Percentiles rank a stretch among this genome's conserved stretches.
Conservation (phyloP, 805 yeast species). For the Wickerhamomyces sydowiorum region DNA sequence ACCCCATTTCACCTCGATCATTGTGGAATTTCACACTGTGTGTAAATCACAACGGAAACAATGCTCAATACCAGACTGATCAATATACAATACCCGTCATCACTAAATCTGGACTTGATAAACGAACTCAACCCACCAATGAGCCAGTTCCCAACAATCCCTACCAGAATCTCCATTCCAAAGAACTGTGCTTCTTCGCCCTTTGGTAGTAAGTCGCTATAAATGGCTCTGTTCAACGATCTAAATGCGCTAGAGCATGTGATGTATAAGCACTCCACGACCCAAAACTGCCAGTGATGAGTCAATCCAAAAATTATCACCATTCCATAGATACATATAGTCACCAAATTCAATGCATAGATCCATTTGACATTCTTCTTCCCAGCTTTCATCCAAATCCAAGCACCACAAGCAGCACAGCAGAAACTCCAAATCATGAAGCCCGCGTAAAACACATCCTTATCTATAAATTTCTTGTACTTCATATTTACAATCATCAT, state of each 20-base stretch:
- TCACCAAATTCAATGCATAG: not conserved
- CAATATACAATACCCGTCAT: no score
- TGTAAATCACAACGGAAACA: no score
- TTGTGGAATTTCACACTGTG: no score
- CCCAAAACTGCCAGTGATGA: constrained; percentile 34
- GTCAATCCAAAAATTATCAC: not conserved
- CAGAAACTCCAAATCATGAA: not conserved
- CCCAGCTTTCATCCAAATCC: not conserved
- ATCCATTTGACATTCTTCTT: not conserved
- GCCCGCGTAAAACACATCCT: not conserved
- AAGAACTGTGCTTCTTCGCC: constrained; percentile 39
- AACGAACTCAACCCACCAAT: constrained; percentile 31
- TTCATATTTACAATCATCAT: not conserved
- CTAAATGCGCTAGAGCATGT: constrained; percentile 31
- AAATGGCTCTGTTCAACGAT: constrained; percentile 30
- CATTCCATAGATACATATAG: not conserved
- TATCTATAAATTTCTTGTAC: not conserved
- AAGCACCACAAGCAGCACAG: not conserved
- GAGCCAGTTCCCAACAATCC: constrained; percentile 38
- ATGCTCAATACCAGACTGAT: no score
- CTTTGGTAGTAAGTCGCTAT: constrained; percentile 32
- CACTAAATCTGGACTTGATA: no score
- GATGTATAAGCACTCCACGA: constrained; percentile 31
- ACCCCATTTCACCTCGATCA: no score
- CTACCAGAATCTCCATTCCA: constrained; percentile 35